phyloP scores from a whole-genome alignment of 176 grass and related monocot genomes.

The Hsuehochloa calcarea region DNA sequence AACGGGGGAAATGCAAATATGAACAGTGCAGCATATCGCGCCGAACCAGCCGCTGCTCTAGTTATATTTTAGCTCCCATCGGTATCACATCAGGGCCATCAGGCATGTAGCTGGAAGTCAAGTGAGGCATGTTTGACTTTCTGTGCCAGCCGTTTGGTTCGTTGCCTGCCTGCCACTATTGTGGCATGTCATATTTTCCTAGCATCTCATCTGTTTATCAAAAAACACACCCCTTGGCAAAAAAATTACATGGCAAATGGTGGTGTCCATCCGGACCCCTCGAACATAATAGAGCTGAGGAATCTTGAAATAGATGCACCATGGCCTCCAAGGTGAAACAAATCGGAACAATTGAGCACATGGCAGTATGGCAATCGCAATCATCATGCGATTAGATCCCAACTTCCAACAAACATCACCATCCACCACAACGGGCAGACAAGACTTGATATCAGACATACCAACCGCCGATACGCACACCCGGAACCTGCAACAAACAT shows the following conservation, averaged over 20 bases:
- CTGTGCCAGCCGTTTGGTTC: no score
- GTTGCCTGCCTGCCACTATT: no score
- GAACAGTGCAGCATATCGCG: no score
- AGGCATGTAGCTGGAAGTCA: no score
- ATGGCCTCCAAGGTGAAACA: background rate
- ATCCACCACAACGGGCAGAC: background rate
- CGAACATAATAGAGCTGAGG: background rate
- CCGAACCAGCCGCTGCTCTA: background rate
- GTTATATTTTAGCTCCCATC: background rate
- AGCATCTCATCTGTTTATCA: no score
- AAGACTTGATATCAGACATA: background rate
- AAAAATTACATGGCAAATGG: no score
- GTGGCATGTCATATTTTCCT: no score
- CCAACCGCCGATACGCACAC: background rate
- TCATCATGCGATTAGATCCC: background rate
- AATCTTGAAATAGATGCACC: background rate
- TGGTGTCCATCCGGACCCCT: no score
- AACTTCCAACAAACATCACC: background rate
- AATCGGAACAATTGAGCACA: background rate
- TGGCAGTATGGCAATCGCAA: background rate
- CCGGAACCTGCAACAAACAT: background rate
- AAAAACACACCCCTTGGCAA: no score
- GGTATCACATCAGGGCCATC: background rate
- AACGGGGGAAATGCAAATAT: no score
- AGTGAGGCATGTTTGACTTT: no score